These are phyloP conservation scores for Magnolia sinica DNA, from an alignment of 164 flowering plant species.

Conservation along the genomic window DNA sequence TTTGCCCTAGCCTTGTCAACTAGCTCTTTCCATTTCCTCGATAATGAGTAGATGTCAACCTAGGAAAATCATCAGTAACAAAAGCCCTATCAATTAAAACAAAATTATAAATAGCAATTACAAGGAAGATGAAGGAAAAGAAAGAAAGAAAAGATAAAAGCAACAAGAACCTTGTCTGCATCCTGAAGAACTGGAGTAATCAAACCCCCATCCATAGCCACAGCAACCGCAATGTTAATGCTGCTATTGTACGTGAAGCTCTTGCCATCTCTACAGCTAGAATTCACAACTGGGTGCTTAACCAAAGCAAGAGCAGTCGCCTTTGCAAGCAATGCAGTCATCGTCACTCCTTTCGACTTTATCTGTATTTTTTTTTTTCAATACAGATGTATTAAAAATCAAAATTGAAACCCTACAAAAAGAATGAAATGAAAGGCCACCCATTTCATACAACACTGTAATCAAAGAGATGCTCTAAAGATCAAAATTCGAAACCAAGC, in stretches of 20 bases:
- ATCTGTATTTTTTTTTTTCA: conserved; percentile 37
- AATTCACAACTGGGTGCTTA: conserved; percentile 86
- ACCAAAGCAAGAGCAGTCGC: conserved; percentile 95
- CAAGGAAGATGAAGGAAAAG: not conserved
- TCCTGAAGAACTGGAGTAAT: conserved; percentile 97
- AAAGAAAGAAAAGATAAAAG: not conserved
- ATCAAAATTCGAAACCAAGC: not conserved
- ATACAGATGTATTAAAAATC: conserved; percentile 1
- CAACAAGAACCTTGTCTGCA: conserved; percentile 80
- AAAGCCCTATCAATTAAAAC: not conserved
- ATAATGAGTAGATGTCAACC: conserved; percentile 86
- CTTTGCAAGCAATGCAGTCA: conserved; percentile 97
- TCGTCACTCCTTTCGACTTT: conserved; percentile 94
- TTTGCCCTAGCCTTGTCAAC: conserved; percentile 97
- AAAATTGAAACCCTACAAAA: not conserved
- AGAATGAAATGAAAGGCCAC: conserved; percentile 3
- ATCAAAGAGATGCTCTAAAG: not conserved
- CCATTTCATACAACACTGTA: not conserved
- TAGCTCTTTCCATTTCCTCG: conserved; percentile 96
- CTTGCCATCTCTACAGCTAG: conserved; percentile 91
- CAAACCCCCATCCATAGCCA: conserved; percentile 94
- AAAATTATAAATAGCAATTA: not conserved
- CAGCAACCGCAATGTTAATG: conserved; percentile 95
- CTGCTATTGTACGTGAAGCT: conserved; percentile 90
- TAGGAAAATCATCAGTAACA: conserved; percentile 18